A percentile compares a stretch with the other conserved stretches of the same genome.
Evolutionary conservation across 2,329 filamentous ascomycete genomes (phyloP).

Genomic region (Juglanconis sp.): DNA sequence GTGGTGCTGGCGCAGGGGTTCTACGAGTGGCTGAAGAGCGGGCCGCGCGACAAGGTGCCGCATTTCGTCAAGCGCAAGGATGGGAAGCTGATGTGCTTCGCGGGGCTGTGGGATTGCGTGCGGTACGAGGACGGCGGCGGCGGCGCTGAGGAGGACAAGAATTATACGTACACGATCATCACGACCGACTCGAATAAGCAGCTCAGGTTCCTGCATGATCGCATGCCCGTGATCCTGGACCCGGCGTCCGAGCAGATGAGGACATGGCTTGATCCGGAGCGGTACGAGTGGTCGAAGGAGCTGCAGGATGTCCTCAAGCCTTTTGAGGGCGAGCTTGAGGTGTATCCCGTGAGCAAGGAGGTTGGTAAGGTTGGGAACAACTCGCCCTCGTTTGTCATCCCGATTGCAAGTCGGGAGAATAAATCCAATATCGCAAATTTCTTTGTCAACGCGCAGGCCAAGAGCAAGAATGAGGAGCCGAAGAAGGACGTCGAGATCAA

Average conservation of each 20-base stretch:
- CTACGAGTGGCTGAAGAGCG: constrained; percentile 91
- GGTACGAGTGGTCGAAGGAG: constrained; percentile 71
- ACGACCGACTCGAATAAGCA: constrained; percentile 84
- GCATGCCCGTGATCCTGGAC: constrained; percentile 93
- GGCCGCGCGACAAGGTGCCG: constrained; percentile 71
- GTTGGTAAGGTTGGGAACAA: constrained; percentile 95
- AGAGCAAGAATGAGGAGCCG: constrained; percentile 31
- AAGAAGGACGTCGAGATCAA: constrained; percentile 32
- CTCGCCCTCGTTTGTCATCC: constrained; percentile 77
- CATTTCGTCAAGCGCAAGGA: constrained; percentile 82
- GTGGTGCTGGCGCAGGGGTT: constrained; percentile 88
- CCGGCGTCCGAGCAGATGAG: constrained; percentile 67
- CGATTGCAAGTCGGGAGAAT: constrained; percentile 79
- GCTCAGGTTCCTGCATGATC: constrained; percentile 82
- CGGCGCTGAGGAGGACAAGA: constrained; percentile 42
- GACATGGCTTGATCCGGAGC: constrained; percentile 74
- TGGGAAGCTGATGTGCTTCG: constrained; percentile 80
- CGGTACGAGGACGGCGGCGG: constrained; percentile 61
- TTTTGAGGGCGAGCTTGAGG: constrained; percentile 73
- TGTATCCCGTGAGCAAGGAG: constrained; percentile 82
- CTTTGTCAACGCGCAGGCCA: constrained; percentile 62
- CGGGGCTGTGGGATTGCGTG: constrained; percentile 88
- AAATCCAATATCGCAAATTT: constrained; percentile 94
- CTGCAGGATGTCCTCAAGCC: constrained; percentile 78
- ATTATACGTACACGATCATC: constrained; percentile 90